Conservation (phyloP, 441 rosid species). For the Kokia cookei region DNA sequence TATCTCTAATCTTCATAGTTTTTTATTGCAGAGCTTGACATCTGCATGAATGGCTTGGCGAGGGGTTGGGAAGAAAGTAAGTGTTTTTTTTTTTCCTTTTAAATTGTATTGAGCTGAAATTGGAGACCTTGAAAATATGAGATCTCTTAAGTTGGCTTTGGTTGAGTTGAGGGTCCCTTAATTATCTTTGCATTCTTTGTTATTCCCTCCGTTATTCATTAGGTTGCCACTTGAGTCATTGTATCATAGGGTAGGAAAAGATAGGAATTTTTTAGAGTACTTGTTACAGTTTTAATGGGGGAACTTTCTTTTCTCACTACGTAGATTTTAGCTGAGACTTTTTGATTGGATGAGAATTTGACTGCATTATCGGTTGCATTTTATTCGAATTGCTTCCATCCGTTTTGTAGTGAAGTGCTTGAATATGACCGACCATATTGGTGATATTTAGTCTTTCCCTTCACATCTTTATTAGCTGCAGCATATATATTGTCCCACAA, state of each 20-base stretch:
- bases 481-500: neutral
- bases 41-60: slow-evolving; percentile 60
- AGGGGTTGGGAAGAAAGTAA: slow-evolving; percentile 45
- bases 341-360: neutral
- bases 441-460: neutral
- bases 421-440: neutral
- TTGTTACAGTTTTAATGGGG: neutral
- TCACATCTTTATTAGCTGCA: neutral
- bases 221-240: neutral
- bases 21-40: slow-evolving; percentile 21
- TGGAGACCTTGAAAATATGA: neutral
- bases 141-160: neutral
- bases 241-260: neutral
- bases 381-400: neutral
- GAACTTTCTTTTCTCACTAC: neutral
- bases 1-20: neutral
- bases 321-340: neutral
- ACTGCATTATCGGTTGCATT: neutral
- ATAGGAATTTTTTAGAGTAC: neutral
- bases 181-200: neutral
- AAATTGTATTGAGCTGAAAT: neutral
- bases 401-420: neutral
- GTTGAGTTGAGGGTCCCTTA: neutral
- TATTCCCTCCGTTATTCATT: neutral
- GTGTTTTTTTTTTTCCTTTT: neutral